Evolutionary conservation across 2,329 filamentous ascomycete species (phyloP), one percentile per base, ranked within the genome.

Genomic region (Hypoxylon sp.): DNA sequence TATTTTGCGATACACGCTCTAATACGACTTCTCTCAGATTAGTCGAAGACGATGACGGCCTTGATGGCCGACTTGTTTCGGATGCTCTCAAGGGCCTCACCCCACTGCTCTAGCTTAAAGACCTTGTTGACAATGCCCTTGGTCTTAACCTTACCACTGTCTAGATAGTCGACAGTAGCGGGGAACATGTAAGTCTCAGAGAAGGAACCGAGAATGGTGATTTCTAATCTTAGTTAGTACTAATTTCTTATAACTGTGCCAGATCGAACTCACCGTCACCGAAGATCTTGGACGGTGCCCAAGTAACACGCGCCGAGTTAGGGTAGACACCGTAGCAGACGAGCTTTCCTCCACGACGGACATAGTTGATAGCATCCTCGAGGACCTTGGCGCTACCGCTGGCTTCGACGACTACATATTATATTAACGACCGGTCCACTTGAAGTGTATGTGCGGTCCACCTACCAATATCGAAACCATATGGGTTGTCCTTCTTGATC

Each of bases 131-230:
- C 86, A 45, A 90, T 88, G 3, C 87, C 86, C 42, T 79, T 74
- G 40, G 88, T 79, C 71, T 79, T 83, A 61, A 86, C 75, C 69
- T 83, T 84, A 47, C 82, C 80, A 12, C 75, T 78, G 63, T 84
- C 79, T 20, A 83, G 76, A 67, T 82, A 77, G 67, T 75, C 73
- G 37, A 77, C 73, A 3, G 76, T 79, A 48, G 75, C 70, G 7
- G 76, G 85, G 77, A 88, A 88, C 78, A 87, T 88, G 72, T 84
- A 87, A 16, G 84, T 87, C 70, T 89, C 86, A 36, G 83, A 88
- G 74, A 90, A 90, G 42, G 82, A 87, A 17, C 87, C 86, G 44
- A 90, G 74, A 60, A 90, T 88, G 60, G 85, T 89, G 62, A 90
- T 87, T 69, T 90, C 87, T 67, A 57, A 81, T 76, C 30, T 76